Evolutionary conservation across 768 basidiomycete species (phyloP).

Genomic region (Boletus insuetus): DNA sequence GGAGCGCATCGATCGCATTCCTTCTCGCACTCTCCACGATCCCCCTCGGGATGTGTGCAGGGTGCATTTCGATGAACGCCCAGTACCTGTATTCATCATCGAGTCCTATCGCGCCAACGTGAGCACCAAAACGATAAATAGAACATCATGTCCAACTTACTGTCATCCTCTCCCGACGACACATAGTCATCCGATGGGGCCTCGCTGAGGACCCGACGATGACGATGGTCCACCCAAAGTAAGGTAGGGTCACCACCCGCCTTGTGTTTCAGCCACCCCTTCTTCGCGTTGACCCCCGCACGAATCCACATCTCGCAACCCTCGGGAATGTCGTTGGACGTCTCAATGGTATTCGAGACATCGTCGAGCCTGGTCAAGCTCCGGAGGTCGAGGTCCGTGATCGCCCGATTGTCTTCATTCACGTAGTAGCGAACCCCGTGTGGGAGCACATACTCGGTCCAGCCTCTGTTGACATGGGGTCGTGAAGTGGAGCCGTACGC

Average conservation of each 20-base stretch:
- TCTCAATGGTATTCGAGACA: slow-evolving; percentile 32
- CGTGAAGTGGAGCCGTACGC: slow-evolving; percentile 26
- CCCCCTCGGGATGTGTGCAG: slow-evolving; percentile 56
- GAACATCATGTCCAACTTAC: slow-evolving; percentile 28
- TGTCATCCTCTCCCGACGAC: slow-evolving; percentile 36
- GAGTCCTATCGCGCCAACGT: slow-evolving; percentile 44
- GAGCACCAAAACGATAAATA: not conserved
- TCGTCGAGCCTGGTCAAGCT: slow-evolving; percentile 46
- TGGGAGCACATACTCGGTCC: slow-evolving; percentile 75
- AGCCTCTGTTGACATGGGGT: slow-evolving; percentile 47
- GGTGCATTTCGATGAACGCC: slow-evolving; percentile 77
- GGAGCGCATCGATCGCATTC: slow-evolving; percentile 74
- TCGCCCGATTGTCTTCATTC: slow-evolving; percentile 56
- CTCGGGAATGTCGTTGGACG: slow-evolving; percentile 31
- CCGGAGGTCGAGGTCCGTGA: slow-evolving; percentile 72
- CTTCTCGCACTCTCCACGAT: slow-evolving; percentile 54
- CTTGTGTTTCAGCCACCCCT: slow-evolving; percentile 31
- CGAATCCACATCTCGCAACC: slow-evolving; percentile 67
- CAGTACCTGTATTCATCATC: slow-evolving; percentile 81
- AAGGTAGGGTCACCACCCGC: slow-evolving; percentile 36
- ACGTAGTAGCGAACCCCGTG: slow-evolving; percentile 70
- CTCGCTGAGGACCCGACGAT: slow-evolving; percentile 49
- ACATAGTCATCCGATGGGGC: slow-evolving; percentile 34
- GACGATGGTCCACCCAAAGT: slow-evolving; percentile 67
- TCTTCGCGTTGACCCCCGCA: slow-evolving; percentile 33